A percentile compares a stretch with the other conserved stretches of the same genome.
Conservation (phyloP, 2,329 filamentous ascomycete genomes). For the Penicillium sp. region DNA sequence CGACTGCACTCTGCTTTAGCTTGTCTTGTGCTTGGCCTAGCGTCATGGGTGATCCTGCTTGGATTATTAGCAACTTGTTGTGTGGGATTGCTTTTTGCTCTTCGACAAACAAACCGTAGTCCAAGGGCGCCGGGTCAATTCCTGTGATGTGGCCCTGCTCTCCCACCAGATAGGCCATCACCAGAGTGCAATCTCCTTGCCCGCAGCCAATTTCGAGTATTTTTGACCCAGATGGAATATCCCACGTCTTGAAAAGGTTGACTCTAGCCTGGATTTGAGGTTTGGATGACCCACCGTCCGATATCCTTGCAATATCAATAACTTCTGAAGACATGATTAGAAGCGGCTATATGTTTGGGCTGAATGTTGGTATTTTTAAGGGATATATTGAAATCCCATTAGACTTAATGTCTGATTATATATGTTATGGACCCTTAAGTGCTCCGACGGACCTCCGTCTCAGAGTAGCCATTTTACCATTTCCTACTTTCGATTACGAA, state of each 20-base stretch:
- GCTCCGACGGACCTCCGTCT: neutral
- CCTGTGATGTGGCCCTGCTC: conserved; percentile 1
- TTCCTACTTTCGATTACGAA: neutral
- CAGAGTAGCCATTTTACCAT: no score
- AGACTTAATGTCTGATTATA: neutral
- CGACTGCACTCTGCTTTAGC: neutral
- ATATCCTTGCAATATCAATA: neutral
- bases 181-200: conserved; percentile 4
- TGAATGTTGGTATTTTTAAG: neutral
- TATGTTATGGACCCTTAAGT: neutral
- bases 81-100: neutral
- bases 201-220: conserved; percentile 5
- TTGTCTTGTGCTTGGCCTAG: neutral
- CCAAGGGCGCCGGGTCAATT: conserved; percentile 3
- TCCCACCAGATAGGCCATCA: conserved; percentile 1
- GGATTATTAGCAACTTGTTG: neutral
- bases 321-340: neutral
- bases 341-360: neutral
- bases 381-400: no score
- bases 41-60: neutral
- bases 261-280: neutral
- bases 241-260: neutral
- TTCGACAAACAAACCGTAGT: neutral
- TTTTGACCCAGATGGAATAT: conserved; percentile 3
- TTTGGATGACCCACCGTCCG: neutral